phyloP scores from a whole-genome alignment of 2,329 filamentous ascomycete species.

The Davidsoniella eucalypti region DNA sequence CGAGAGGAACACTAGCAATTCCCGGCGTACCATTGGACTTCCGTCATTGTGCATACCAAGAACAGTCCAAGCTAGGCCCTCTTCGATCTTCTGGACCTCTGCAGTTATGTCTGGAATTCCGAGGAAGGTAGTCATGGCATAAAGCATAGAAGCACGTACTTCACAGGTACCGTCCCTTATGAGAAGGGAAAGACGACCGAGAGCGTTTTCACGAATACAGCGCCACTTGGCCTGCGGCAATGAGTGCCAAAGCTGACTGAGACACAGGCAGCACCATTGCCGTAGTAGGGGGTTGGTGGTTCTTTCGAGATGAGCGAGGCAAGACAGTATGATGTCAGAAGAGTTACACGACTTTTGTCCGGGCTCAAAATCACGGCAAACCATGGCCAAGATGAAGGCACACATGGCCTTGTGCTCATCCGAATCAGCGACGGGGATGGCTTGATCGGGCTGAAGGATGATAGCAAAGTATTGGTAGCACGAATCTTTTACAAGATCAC shows the following conservation, averaged over 20 bases:
- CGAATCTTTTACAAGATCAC: slow-evolving; percentile 88
- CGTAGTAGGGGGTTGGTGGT: slow-evolving; percentile 74
- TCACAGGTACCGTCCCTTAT: slow-evolving; percentile 79
- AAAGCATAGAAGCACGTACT: slow-evolving; percentile 81
- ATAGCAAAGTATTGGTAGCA: slow-evolving; percentile 94
- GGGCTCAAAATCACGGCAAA: slow-evolving; percentile 86
- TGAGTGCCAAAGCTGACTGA: slow-evolving; percentile 88
- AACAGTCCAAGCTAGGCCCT: slow-evolving; percentile 75
- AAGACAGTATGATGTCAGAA: slow-evolving; percentile 78
- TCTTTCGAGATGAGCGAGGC: slow-evolving; percentile 67
- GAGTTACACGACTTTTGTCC: slow-evolving; percentile 85
- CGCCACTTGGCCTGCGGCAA: slow-evolving; percentile 89
- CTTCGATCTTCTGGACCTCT: slow-evolving; percentile 79
- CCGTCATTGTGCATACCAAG: slow-evolving; percentile 88
- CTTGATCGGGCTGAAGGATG: slow-evolving; percentile 71
- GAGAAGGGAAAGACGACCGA: slow-evolving; percentile 62
- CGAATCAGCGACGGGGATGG: slow-evolving; percentile 69
- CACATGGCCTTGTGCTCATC: slow-evolving; percentile 98
- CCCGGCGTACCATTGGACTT: slow-evolving; percentile 83
- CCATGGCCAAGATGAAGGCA: slow-evolving; percentile 91
- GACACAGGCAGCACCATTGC: slow-evolving; percentile 90
- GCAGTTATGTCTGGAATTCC: slow-evolving; percentile 86
- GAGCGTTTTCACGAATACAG: slow-evolving; percentile 78
- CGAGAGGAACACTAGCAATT: slow-evolving; percentile 85
- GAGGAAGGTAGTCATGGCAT: slow-evolving; percentile 85